Conservation (phyloP, 257 asterid genomes). For the Ehretia macrophylla region DNA sequence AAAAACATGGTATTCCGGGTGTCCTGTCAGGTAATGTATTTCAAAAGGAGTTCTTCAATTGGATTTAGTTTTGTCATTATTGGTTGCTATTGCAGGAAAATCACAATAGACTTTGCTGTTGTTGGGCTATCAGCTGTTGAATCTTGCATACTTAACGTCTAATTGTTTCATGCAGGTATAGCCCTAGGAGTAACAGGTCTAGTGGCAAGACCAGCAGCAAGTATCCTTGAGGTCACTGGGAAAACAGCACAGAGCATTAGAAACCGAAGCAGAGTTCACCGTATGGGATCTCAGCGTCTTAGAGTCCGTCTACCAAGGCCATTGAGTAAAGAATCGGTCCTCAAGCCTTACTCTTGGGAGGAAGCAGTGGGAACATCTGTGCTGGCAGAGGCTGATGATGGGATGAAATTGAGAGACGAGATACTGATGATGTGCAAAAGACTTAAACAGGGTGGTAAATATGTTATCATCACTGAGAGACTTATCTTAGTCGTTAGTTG, state of each 20-base stretch:
- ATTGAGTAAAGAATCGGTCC: slow-evolving; percentile 55
- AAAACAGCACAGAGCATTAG: slow-evolving; percentile 96
- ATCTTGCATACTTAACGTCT: background rate
- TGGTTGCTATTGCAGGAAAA: background rate
- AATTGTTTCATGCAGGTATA: slow-evolving; percentile 48
- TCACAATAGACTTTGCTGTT: slow-evolving; percentile 3
- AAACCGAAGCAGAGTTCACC: slow-evolving; percentile 81
- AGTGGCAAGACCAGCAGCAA: slow-evolving; percentile 95
- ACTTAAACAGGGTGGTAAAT: slow-evolving; percentile 60
- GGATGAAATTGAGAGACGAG: slow-evolving; percentile 45
- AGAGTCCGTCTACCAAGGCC: slow-evolving; percentile 92
- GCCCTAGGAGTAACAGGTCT: slow-evolving; percentile 94
- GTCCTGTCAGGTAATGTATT: slow-evolving; percentile 68
- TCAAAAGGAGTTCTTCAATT: slow-evolving; percentile 1
- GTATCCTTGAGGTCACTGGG: slow-evolving; percentile 95
- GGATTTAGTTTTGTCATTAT: background rate
- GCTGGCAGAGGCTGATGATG: slow-evolving; percentile 48
- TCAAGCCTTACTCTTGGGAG: slow-evolving; percentile 87
- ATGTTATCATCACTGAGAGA: slow-evolving; percentile 52
- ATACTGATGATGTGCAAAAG: slow-evolving; percentile 62
- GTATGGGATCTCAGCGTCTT: slow-evolving; percentile 45
- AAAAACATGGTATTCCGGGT: slow-evolving; percentile 95
- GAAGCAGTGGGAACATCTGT: slow-evolving; percentile 84
- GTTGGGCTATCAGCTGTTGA: background rate
- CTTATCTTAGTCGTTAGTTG: slow-evolving; percentile 67